phyloP scores from a whole-genome alignment of 2,329 filamentous ascomycete genomes.

The Alternaria brassicicola region DNA sequence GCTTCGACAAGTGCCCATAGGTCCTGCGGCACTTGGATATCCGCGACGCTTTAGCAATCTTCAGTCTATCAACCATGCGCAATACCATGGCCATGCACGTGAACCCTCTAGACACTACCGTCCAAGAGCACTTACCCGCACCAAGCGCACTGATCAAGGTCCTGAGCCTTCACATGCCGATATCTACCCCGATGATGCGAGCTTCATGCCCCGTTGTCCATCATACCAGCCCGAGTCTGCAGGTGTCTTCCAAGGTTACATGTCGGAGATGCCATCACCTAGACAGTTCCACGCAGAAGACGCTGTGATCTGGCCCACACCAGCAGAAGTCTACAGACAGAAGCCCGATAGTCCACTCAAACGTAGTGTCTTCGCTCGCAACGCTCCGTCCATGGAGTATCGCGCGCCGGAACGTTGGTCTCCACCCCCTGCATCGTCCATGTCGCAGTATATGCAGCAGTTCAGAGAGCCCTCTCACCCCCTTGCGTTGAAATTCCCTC shows the following conservation, averaged over 20 bases:
- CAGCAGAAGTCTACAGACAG: slow-evolving; percentile 20
- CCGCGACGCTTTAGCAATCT: slow-evolving; percentile 3
- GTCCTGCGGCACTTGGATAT: not conserved
- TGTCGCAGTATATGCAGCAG: not conserved
- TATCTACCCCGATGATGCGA: slow-evolving; percentile 41
- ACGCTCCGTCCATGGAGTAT: not conserved
- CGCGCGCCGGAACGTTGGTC: not conserved
- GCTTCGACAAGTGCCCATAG: not conserved
- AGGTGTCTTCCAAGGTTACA: not conserved
- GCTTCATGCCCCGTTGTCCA: slow-evolving; percentile 5
- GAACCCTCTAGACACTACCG: slow-evolving; percentile 2
- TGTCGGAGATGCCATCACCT: not conserved
- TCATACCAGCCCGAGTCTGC: not conserved
- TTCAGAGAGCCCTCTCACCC: not conserved
- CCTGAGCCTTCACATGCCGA: slow-evolving; percentile 39
- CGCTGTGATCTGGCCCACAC: slow-evolving; percentile 22
- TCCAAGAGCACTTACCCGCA: slow-evolving; percentile 15
- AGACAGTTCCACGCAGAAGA: slow-evolving; percentile 3
- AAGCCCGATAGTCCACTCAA: not conserved
- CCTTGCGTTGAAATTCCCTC: not conserved
- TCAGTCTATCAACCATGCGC: not conserved
- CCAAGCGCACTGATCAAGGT: slow-evolving; percentile 38
- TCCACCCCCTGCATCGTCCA: not conserved
- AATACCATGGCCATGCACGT: slow-evolving; percentile 2
- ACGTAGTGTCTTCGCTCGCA: not conserved